Base-by-base conservation (phyloP, 331 rosid species). In the Ulmus americana region DNA sequence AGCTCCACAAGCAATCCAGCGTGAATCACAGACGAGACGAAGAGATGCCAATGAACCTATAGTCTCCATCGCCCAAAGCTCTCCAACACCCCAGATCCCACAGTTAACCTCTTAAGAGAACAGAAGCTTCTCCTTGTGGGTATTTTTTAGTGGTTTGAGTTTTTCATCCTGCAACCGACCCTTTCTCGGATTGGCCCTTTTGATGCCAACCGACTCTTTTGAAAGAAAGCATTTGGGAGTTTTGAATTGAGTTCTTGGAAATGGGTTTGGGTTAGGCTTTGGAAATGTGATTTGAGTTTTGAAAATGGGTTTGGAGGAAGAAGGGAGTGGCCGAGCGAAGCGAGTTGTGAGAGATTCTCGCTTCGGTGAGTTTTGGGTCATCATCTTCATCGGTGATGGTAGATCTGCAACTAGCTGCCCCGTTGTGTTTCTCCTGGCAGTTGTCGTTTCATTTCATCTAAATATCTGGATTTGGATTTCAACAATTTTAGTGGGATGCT, bases 91-190 rank as follows among this genome's bases (percentile, higher is more conserved):
- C 96, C 7, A 73, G 96, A 85, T 86, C 96, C 67, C 83, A 88
- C 65, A 86, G 79, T 73, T 88, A 92, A 92, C 64, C 77, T 88
- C 22, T 69, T 94, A 49, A 70, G 78, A 28, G 99, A 94, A 28
- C 99, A 94, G 78, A 74, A 97, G 50, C 95, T 94, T 22, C 81
- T 90, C 63, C 90, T 90, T 11, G 77, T 94, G 18, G 97, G 97
- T 0, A 90, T 94, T 39, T 28, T 69, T 94, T 2, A 94, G 90
- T 46, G 97, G 96, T 10, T 85, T 97, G 54, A 83, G 91, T 0
- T 90, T 61, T 94, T 94, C 85, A 77, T 85, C 45, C 70, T 94
- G 43, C 96, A 90, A 61, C 96, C 97, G 16, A 70, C 81, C 7
- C 78, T 91, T n/a, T n/a, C n/a, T n/a, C n/a, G n/a, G n/a, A n/a